Evolutionary conservation across 257 asterid species (phyloP).

Genomic region (Ballota nigra): DNA sequence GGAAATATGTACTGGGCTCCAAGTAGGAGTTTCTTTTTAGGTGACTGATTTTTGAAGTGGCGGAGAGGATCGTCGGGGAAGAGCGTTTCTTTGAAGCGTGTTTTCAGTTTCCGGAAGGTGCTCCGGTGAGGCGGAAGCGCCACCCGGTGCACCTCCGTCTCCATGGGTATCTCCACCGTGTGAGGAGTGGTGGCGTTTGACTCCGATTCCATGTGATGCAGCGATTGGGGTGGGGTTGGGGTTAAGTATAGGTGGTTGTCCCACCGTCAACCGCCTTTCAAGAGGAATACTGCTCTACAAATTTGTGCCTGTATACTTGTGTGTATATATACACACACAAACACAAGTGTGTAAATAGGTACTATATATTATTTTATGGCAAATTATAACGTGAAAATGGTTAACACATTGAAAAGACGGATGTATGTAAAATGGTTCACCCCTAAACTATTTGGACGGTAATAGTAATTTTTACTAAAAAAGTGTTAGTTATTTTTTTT

Average conservation of each 20-base stretch:
- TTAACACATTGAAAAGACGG: no score
- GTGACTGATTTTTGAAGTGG: conserved; percentile 52
- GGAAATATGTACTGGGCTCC: conserved; percentile 64
- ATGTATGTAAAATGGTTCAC: no score
- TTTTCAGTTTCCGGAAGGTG: conserved; percentile 43
- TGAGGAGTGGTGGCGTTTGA: not conserved
- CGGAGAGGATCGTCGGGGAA: conserved; percentile 70
- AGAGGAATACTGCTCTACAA: conserved; percentile 15
- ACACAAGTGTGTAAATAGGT: no score
- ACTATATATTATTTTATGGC: no score
- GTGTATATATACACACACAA: no score
- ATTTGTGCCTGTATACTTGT: not conserved
- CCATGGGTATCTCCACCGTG: conserved; percentile 43
- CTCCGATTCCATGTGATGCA: conserved; percentile 30
- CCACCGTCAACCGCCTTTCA: conserved; percentile 27
- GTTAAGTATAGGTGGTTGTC: not conserved
- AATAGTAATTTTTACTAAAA: no score
- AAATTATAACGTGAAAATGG: no score
- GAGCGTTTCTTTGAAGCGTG: conserved; percentile 64
- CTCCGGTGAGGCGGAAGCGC: conserved; percentile 55
- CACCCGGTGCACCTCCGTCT: conserved; percentile 56
- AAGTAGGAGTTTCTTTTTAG: conserved; percentile 38
- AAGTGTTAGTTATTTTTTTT: no score
- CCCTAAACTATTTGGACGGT: no score
- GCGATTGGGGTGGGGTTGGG: not conserved